These are phyloP conservation scores for Lichenothelia convexa DNA, from an alignment of 495 filamentous ascomycete species.

Conservation along the genomic window DNA sequence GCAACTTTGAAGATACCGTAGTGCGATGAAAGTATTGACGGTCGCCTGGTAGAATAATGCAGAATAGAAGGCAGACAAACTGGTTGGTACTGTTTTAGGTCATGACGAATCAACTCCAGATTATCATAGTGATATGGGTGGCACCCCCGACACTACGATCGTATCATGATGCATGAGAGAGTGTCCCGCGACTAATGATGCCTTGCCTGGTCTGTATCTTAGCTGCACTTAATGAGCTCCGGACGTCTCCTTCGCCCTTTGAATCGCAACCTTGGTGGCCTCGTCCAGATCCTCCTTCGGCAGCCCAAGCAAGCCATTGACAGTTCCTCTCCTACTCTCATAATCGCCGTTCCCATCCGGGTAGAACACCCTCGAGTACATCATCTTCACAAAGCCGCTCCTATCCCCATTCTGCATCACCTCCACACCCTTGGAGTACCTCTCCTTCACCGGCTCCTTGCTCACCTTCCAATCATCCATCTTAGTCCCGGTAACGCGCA, in stretches of 20 bases:
- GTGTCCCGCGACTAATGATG: no score
- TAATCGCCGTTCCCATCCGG: constrained; percentile 28
- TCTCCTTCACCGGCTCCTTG: constrained; percentile 23
- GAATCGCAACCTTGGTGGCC: constrained; percentile 22
- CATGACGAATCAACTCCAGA: no score
- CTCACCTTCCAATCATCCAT: constrained; percentile 38
- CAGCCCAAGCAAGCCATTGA: constrained; percentile 34
- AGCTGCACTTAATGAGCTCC: no score
- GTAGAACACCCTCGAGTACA: constrained; percentile 37
- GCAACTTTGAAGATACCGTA: no score
- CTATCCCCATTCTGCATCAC: constrained; percentile 27
- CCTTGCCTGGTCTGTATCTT: no score
- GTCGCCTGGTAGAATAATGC: no score
- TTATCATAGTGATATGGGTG: no score
- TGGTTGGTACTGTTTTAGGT: no score
- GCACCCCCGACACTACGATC: no score
- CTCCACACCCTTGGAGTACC: constrained; percentile 24
- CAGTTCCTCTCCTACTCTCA: constrained; percentile 20
- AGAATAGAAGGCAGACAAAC: no score
- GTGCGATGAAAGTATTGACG: no score
- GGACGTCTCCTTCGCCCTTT: constrained; percentile 1
- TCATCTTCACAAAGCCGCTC: constrained; percentile 28
- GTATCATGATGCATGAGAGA: no score
- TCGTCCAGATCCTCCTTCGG: constrained; percentile 43
- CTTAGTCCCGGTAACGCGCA: constrained; percentile 33